phyloP scores from a whole-genome alignment of 192 early-diverging fungal genomes.

The Entomortierella beljakovae region DNA sequence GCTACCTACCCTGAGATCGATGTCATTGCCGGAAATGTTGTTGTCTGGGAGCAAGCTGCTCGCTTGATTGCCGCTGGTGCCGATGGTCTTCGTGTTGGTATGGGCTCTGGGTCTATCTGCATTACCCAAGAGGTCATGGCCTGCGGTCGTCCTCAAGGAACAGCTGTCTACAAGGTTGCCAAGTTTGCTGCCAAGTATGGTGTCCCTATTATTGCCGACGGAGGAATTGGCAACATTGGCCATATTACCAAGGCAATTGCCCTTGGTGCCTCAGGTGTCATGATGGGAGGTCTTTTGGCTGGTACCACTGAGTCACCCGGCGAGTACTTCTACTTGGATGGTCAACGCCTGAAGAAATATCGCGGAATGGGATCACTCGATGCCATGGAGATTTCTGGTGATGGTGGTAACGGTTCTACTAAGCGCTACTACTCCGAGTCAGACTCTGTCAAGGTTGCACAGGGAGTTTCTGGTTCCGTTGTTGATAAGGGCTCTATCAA shows the following conservation, averaged over 20 bases:
- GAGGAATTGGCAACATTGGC: conserved; percentile 96
- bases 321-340: conserved; percentile 98
- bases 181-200: conserved; percentile 94
- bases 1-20: conserved; percentile 79
- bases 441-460: conserved; percentile 98
- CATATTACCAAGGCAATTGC: conserved; percentile 97
- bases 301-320: conserved; percentile 97
- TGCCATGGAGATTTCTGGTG: conserved; percentile 89
- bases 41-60: conserved; percentile 95
- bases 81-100: conserved; percentile 95
- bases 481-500: conserved; percentile 97
- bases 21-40: conserved; percentile 97
- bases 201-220: conserved; percentile 96
- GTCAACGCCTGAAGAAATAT: conserved; percentile 97
- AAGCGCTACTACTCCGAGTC: conserved; percentile 97
- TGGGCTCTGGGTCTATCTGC: conserved; percentile 98
- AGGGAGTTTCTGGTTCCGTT: conserved; percentile 97
- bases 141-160: conserved; percentile 97
- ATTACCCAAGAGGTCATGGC: conserved; percentile 99
- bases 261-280: conserved; percentile 95
- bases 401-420: conserved; percentile 79
- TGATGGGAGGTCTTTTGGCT: conserved; percentile 98
- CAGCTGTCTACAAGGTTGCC: conserved; percentile 96
- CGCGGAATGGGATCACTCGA: conserved; percentile 99
- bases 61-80: conserved; percentile 93